Evolutionary conservation across 495 filamentous ascomycete species (phyloP).

Genomic region (Aspergillus biplanus): DNA sequence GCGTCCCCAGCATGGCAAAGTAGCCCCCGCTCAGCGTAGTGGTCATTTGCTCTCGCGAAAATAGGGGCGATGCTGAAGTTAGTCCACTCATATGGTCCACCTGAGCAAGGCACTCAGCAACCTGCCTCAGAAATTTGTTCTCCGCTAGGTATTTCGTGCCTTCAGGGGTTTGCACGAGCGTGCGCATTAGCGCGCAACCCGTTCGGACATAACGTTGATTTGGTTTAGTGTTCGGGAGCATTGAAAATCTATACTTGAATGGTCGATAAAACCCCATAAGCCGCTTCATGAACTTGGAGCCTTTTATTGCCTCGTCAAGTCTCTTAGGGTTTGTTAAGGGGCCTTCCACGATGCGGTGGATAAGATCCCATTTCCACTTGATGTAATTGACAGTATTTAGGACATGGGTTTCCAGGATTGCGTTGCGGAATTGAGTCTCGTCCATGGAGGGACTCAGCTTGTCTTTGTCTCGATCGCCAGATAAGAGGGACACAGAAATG

Average conservation of each 20-base stretch:
- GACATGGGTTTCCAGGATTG: constrained; percentile 86
- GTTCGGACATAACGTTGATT: constrained; percentile 93
- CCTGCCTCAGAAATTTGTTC: constrained; percentile 89
- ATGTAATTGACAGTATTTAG: constrained; percentile 80
- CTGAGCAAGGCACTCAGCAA: constrained; percentile 94
- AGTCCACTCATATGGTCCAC: constrained; percentile 90
- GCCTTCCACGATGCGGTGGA: constrained; percentile 88
- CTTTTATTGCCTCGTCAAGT: constrained; percentile 91
- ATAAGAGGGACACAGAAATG: constrained; percentile 43
- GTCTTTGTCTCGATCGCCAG: constrained; percentile 69
- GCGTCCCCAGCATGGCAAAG: constrained; percentile 84
- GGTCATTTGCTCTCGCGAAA: constrained; percentile 77
- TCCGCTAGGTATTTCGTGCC: constrained; percentile 84
- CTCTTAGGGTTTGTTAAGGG: constrained; percentile 90
- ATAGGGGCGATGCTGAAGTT: constrained; percentile 84
- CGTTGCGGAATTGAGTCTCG: constrained; percentile 81
- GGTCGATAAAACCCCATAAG: constrained; percentile 93
- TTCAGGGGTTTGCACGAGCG: constrained; percentile 80
- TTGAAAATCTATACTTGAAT: constrained; percentile 93
- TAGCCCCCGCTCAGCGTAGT: constrained; percentile 90
- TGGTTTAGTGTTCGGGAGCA: constrained; percentile 81
- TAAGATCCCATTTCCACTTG: constrained; percentile 97
- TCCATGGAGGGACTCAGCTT: constrained; percentile 77
- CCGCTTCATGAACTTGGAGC: constrained; percentile 92
- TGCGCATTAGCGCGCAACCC: constrained; percentile 84